Evolutionary conservation across 164 flowering plant species (phyloP).

Genomic region (Liquidambar formosana): DNA sequence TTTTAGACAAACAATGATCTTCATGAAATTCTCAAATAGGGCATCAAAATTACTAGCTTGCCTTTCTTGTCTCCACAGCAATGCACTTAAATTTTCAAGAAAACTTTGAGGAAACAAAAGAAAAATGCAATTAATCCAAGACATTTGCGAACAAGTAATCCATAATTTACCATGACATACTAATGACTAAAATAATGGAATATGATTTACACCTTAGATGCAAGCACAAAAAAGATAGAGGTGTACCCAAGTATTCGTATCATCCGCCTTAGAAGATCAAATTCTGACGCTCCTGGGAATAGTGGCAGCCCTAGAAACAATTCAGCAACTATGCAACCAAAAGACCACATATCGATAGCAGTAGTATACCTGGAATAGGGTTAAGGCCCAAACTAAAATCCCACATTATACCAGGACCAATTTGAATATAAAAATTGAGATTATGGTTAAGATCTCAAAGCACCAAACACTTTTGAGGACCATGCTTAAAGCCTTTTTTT

Average conservation of each 20-base stretch:
- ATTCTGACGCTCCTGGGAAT: constrained; percentile 97
- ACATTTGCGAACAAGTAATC: background rate
- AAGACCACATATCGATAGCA: constrained; percentile 99
- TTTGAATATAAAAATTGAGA: background rate
- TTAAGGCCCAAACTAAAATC: constrained; percentile 32
- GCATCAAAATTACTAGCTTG: background rate
- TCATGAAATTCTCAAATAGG: background rate
- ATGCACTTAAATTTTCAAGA: background rate
- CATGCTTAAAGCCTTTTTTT: background rate
- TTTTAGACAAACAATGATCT: background rate
- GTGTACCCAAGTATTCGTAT: constrained; percentile 80
- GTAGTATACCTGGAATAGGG: constrained; percentile 72
- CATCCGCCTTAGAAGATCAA: constrained; percentile 93
- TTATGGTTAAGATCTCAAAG: background rate
- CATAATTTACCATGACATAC: background rate
- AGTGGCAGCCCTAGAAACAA: constrained; percentile 91
- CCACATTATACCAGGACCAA: background rate
- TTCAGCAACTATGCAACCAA: constrained; percentile 98
- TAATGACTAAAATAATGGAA: background rate
- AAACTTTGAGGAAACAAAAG: background rate
- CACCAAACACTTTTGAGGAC: background rate
- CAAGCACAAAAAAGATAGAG: background rate
- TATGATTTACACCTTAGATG: no score
- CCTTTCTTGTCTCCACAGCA: background rate
- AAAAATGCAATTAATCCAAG: background rate